phyloP scores from a whole-genome alignment of 768 basidiomycete genomes.

The Auricularia sp. region DNA sequence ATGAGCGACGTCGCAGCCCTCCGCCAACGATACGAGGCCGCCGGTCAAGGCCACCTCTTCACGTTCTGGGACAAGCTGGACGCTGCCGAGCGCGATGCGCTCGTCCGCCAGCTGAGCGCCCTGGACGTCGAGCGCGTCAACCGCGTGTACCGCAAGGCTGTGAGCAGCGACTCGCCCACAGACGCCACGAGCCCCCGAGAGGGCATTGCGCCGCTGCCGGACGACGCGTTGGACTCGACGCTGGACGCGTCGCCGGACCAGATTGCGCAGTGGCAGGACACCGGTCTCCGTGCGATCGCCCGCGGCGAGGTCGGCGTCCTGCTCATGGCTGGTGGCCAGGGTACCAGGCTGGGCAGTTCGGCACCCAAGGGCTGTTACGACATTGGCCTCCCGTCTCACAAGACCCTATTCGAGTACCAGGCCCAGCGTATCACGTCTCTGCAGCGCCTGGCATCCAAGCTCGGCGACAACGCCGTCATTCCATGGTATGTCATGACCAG shows the following conservation, averaged over 20 bases:
- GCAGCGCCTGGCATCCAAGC: conserved; percentile 61
- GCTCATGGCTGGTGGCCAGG: conserved; percentile 97
- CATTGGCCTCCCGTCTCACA: conserved; percentile 87
- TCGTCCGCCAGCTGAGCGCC: conserved; percentile 61
- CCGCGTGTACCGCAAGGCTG: conserved; percentile 70
- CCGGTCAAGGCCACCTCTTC: conserved; percentile 84
- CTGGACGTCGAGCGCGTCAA: conserved; percentile 91
- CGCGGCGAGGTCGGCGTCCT: conserved; percentile 85
- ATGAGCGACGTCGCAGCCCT: conserved; percentile 8
- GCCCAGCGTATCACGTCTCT: conserved; percentile 90
- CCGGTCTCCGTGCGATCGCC: conserved; percentile 74
- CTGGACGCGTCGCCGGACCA: conserved; percentile 39
- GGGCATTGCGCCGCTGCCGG: conserved; percentile 73
- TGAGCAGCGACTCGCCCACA: conserved; percentile 47
- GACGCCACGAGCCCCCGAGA: conserved; percentile 28
- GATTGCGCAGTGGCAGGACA: conserved; percentile 61
- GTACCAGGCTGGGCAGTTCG: conserved; percentile 82
- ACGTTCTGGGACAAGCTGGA: conserved; percentile 74
- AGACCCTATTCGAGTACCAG: conserved; percentile 92
- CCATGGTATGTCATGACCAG: conserved; percentile 99
- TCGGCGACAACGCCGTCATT: conserved; percentile 46
- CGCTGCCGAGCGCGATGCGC: conserved; percentile 47
- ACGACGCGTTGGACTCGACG: conserved; percentile 58
- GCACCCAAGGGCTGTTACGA: conserved; percentile 98
- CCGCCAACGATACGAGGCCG: conserved; percentile 51